Evolutionary conservation across 73 alveolate species (phyloP).

Genomic region (Stentor coeruleus): DNA sequence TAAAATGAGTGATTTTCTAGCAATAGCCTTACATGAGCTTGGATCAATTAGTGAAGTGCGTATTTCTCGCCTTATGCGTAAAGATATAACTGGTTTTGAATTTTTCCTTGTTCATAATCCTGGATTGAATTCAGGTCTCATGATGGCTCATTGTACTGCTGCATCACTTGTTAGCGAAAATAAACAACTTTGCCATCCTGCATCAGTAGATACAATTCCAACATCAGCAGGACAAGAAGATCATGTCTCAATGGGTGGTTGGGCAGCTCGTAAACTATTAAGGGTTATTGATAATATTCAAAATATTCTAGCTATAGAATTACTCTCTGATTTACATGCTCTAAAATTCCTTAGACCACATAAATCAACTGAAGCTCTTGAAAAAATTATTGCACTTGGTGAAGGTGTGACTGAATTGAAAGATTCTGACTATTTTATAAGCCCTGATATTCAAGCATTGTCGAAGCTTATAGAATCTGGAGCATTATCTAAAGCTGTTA

Average conservation of each 20-base stretch:
- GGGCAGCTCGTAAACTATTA: slow-evolving; percentile 56
- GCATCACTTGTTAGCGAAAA: slow-evolving; percentile 64
- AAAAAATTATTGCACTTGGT: background rate
- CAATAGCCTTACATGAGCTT: slow-evolving; percentile 35
- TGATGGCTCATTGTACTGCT: slow-evolving; percentile 55
- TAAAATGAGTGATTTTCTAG: slow-evolving; percentile 39
- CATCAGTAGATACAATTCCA: slow-evolving; percentile 59
- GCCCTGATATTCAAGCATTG: background rate
- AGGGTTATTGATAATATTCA: slow-evolving; percentile 38
- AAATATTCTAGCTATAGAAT: slow-evolving; percentile 50
- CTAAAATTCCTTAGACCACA: slow-evolving; percentile 23
- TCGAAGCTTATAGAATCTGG: background rate
- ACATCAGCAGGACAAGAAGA: slow-evolving; percentile 72
- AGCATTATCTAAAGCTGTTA: background rate
- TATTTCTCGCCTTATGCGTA: slow-evolving; percentile 41
- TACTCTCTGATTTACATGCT: slow-evolving; percentile 47
- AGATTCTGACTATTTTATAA: background rate
- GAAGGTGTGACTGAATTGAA: background rate
- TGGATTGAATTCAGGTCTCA: slow-evolving; percentile 50
- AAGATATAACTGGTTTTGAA: slow-evolving; percentile 33
- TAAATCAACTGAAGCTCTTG: background rate
- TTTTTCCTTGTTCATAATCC: slow-evolving; percentile 44
- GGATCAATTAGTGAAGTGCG: slow-evolving; percentile 36
- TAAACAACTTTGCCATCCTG: slow-evolving; percentile 56
- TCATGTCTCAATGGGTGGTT: slow-evolving; percentile 71